Conservation (phyloP, 1,139 yeast species). For the Debaryomyces fabryi region DNA sequence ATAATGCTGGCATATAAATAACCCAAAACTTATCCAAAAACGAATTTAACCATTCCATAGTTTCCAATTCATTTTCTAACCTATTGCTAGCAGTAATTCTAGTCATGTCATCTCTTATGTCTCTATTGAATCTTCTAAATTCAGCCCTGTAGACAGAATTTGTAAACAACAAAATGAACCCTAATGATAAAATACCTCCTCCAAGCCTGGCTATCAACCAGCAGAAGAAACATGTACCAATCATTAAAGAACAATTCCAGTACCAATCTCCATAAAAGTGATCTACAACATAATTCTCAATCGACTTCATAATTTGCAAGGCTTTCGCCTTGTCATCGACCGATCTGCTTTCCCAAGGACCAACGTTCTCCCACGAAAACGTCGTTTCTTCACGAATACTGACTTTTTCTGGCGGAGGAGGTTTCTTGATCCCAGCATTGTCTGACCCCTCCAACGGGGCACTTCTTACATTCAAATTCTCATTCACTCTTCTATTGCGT, state of each 20-base stretch:
- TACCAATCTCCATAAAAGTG: slow-evolving; percentile 73
- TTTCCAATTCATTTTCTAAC: slow-evolving; percentile 63
- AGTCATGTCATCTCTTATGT: slow-evolving; percentile 72
- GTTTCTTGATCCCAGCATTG: slow-evolving; percentile 14
- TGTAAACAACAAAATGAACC: slow-evolving; percentile 59
- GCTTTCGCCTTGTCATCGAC: slow-evolving; percentile 29
- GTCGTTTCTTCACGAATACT: slow-evolving; percentile 35
- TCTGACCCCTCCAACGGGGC: slow-evolving; percentile 32
- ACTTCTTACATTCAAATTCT: slow-evolving; percentile 4
- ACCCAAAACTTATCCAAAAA: slow-evolving; percentile 83
- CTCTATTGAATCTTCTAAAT: slow-evolving; percentile 71
- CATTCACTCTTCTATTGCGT: slow-evolving; percentile 27
- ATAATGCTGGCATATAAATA: slow-evolving; percentile 81
- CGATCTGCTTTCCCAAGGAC: slow-evolving; percentile 38
- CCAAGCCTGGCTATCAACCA: slow-evolving; percentile 63
- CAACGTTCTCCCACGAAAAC: slow-evolving; percentile 47
- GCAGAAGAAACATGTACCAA: slow-evolving; percentile 73
- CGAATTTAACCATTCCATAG: slow-evolving; percentile 79
- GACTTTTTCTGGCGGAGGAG: slow-evolving; percentile 21
- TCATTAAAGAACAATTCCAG: slow-evolving; percentile 62
- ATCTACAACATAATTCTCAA: slow-evolving; percentile 66
- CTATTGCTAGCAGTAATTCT: slow-evolving; percentile 62
- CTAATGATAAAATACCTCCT: slow-evolving; percentile 59
- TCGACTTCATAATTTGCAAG: slow-evolving; percentile 27
- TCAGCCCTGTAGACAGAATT: slow-evolving; percentile 70